Evolutionary conservation across 1,139 yeast genomes (phyloP).

Genomic region (Taphrina wiesneri): DNA sequence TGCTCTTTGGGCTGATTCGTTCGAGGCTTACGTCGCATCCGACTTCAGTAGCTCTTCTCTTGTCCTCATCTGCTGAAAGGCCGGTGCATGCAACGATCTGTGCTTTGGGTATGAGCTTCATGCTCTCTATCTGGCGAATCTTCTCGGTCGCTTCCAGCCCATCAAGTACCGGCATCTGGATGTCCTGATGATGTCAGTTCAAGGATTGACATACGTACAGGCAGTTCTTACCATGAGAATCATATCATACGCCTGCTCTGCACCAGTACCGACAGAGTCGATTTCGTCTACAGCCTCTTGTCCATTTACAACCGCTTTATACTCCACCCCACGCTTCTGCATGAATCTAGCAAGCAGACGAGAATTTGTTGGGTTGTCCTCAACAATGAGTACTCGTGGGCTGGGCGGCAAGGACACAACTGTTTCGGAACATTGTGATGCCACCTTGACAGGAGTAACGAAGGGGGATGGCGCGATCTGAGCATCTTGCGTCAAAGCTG

Average conservation of each 20-base stretch:
- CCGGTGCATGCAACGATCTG: conserved; percentile 14
- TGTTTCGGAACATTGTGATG: no score
- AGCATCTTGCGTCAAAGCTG: neutral
- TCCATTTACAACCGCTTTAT: conserved; percentile 13
- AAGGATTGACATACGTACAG: neutral
- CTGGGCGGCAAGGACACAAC: neutral
- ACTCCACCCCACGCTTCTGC: conserved; percentile 8
- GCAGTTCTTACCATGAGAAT: conserved; percentile 5
- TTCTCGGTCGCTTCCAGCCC: conserved; percentile 3
- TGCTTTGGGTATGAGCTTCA: neutral
- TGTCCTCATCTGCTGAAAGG: conserved; percentile 2
- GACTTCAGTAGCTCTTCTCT: neutral
- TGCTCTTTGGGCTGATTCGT: neutral
- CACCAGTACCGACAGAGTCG: neutral
- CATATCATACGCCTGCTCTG: neutral
- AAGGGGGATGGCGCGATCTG: neutral
- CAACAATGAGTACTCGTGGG: conserved; percentile 7
- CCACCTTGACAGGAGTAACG: neutral
- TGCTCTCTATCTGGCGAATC: conserved; percentile 1
- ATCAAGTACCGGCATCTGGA: conserved; percentile 15
- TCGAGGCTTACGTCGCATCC: conserved; percentile 6
- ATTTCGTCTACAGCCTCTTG: conserved; percentile 4
- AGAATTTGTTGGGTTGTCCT: conserved; percentile 16
- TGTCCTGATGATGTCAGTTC: neutral
- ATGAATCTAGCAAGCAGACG: conserved; percentile 2